These are phyloP conservation scores for Gilbertella persicaria DNA, from an alignment of 371 early-diverging fungal genomes.

Conservation along the genomic window DNA sequence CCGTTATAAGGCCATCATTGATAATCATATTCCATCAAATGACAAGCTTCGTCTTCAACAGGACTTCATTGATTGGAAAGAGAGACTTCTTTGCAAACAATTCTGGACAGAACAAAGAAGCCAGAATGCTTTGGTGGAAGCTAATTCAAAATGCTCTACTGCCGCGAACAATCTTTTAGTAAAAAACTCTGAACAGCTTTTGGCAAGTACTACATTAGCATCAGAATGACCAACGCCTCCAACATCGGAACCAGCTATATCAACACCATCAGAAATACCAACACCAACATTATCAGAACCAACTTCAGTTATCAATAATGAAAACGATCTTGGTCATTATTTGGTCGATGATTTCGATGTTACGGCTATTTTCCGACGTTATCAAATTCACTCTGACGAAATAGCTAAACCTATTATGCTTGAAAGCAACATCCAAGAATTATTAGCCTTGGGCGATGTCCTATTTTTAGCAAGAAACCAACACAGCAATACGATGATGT, in stretches of 20 bases:
- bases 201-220: too few relatives aligned
- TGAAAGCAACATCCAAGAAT: constrained; percentile 18
- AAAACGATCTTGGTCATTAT: constrained; percentile 14
- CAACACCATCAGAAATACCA: not conserved
- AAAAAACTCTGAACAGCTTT: too few relatives aligned
- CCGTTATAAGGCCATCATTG: too few relatives aligned
- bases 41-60: too few relatives aligned
- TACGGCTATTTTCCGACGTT: constrained; percentile 16
- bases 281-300: constrained; percentile 6
- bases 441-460: constrained; percentile 19
- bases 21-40: too few relatives aligned
- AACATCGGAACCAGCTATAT: constrained; percentile 4
- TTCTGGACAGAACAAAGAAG: constrained; percentile 13
- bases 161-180: too few relatives aligned
- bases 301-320: constrained; percentile 12
- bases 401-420: constrained; percentile 9
- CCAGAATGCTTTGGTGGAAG: constrained; percentile 8
- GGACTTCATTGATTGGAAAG: too few relatives aligned
- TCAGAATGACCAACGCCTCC: too few relatives aligned
- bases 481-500: constrained; percentile 14
- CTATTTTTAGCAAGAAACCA: constrained; percentile 17
- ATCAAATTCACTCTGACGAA: constrained; percentile 10
- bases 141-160: constrained; percentile 13
- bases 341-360: constrained; percentile 14
- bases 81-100: constrained; percentile 5